Evolutionary conservation across 108 stramenopile genomes (phyloP), one percentile per base, ranked within the genome.

Genomic region (Fistulifera pelliculosa): DNA sequence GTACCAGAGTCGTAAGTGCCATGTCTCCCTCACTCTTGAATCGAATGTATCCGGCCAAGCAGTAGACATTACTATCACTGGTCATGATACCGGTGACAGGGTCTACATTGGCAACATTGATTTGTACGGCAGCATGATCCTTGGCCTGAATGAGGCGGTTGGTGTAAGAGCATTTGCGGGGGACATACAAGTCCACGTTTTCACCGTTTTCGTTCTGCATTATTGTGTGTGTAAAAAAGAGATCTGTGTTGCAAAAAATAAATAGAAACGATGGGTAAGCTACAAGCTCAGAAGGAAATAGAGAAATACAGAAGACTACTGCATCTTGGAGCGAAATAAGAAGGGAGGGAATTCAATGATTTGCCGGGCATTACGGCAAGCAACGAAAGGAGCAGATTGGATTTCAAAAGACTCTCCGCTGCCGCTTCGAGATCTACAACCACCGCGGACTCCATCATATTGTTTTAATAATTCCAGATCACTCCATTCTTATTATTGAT

Each of bases 111-210:
- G 88, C 94, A 47, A 97, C 94, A 85, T 94, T 94, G 63, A 97
- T 87, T 89, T 97, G 94, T 40, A 97, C 85, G 48, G 91, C 74
- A 35, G 87, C 87, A 76, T 94, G 92, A 54, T 97, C 96, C 76
- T 95, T 95, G 59, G 94, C 90, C 50, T 80, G 56, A 62, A 97
- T 69, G 47, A 97, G 65, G 63, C 96, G 79, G 74, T 84, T 94
- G 51, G 96, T 97, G 85, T 86, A 97, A 21, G 93, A 92, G 87
- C 96, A 97, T 69, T 97, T 97, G 69, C 96, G 83, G 56, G 96
- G 96, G 67, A 97, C 85, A 75, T 97, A 97, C 62, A 97, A 83
- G 60, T 97, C 96, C 22, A 97, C 96, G 80, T 90, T 94, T 55
- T 90, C 77, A 60, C 96, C 96, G 56, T 65, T 62, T 70, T 92